Conservation (phyloP, 148 eudicot genomes). For the Vaccinium vitisidaea region DNA sequence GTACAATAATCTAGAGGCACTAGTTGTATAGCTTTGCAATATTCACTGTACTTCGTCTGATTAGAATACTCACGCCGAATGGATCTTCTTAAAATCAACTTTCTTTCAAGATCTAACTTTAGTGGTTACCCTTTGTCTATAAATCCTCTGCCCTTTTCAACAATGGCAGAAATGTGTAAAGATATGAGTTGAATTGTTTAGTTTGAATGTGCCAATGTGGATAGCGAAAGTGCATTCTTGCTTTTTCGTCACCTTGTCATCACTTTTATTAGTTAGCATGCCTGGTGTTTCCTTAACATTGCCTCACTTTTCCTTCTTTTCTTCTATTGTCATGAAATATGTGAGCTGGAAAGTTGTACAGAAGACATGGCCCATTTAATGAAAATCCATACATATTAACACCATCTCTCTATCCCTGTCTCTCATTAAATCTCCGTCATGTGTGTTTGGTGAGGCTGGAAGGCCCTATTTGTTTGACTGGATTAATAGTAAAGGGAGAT, state of each 20-base stretch:
- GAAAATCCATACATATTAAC: neutral
- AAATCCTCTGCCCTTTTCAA: neutral
- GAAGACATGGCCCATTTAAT: neutral
- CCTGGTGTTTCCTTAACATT: neutral
- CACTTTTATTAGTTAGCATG: neutral
- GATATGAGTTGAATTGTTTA: neutral
- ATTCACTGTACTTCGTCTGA: neutral
- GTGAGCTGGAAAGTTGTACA: neutral
- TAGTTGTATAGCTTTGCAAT: neutral
- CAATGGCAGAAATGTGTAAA: neutral
- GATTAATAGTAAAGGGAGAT: neutral
- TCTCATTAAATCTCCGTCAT: neutral
- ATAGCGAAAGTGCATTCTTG: neutral
- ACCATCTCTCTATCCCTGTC: neutral
- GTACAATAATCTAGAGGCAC: neutral
- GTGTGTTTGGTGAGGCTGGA: neutral
- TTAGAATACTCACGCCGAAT: neutral
- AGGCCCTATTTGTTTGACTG: neutral
- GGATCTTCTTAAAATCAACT: neutral
- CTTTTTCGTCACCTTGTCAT: neutral
- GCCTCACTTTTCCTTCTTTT: neutral
- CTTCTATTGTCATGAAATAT: neutral
- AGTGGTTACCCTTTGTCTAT: neutral
- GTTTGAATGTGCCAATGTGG: neutral
- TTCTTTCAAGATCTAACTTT: neutral